A percentile compares a stretch with the other conserved stretches of the same genome.
phyloP scores from a whole-genome alignment of 176 grass and related monocot genomes.

The Oryza longistaminata region DNA sequence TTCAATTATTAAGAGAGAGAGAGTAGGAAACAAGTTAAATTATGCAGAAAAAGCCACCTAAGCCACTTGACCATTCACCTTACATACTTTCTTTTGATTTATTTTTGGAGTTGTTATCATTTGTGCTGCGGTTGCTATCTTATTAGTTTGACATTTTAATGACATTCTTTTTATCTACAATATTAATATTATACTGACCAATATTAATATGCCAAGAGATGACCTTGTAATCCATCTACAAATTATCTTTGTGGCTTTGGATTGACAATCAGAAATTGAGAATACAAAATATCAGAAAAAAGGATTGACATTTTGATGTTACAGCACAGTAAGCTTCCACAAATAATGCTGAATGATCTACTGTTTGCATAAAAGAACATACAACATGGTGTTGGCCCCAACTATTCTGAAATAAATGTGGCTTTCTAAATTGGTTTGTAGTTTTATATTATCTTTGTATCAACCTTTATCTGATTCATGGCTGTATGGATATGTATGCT shows the following conservation, averaged over 20 bases:
- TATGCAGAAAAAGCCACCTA: too few relatives aligned
- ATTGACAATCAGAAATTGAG: not conserved
- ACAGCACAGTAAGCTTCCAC: not conserved
- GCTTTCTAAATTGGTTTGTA: conserved; percentile 32
- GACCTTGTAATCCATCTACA: not conserved
- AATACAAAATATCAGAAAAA: conserved; percentile 30
- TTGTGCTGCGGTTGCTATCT: too few relatives aligned
- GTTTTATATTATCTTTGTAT: not conserved
- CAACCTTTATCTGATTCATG: conserved; percentile 5
- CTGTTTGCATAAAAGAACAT: conserved; percentile 25
- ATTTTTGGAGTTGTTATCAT: too few relatives aligned
- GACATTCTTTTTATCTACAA: not conserved
- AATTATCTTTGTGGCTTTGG: not conserved
- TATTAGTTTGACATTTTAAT: too few relatives aligned
- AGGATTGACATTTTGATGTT: not conserved
- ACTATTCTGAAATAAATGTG: conserved; percentile 12
- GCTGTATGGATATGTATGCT: conserved; percentile 30
- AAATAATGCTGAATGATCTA: not conserved
- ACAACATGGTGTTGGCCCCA: not conserved
- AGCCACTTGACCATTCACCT: too few relatives aligned
- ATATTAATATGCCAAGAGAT: not conserved
- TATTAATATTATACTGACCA: not conserved
- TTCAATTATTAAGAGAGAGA: too few relatives aligned
- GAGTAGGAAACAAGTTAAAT: too few relatives aligned
- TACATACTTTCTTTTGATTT: too few relatives aligned